Base-by-base conservation (phyloP, 2,329 filamentous ascomycete genomes). In the Sporothrix euskadiensis region DNA sequence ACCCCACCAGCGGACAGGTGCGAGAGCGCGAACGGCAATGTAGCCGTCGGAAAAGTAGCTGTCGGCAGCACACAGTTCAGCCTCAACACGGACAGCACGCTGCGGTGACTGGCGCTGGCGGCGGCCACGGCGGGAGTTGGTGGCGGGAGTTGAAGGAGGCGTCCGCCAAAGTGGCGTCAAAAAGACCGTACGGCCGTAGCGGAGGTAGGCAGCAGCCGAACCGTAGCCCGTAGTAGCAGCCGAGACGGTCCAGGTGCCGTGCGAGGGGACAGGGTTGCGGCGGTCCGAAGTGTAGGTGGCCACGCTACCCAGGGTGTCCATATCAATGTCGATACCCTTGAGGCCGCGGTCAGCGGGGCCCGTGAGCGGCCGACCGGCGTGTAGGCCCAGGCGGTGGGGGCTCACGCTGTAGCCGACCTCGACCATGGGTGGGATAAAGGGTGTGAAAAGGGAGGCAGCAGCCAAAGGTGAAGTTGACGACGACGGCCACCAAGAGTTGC, bases 11-110 rank as follows among this genome's bases (percentile, higher is more conserved):
- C 76, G 52, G 80, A 80, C 77, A 79, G 84, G 69, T 3, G 76
- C 76, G 26, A 86, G 80, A 63, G 82, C 83, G 4, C 85, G 83
- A 54, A 86, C 75, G 35, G 84, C 83, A 3, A 86, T 76, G 75
- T 83, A 82, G 41, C 80, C 80, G 41, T 82, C 79, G 22, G 79
- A 49, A 10, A 63, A 79, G 47, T 80, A 77, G 0, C 79, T 80
- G 73, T 79, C 81, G 47, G 80, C 81, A 41, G 80, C 80, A 30
- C 81, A 83, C 0, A 86, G 76, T 71, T 86, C 84, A 9, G 83
- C 78, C 73, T 86, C 84, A 19, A 85, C 56, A 9, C 83, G 82
- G 65, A 83, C 77, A 12, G 72, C 78, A 32, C 59, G 65, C 47
- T 56, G 69, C 10, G 32, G 41, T 14, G 73, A 71, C 39, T 65